Conservation (phyloP, 768 basidiomycete species). For the Panellus pusillus region DNA sequence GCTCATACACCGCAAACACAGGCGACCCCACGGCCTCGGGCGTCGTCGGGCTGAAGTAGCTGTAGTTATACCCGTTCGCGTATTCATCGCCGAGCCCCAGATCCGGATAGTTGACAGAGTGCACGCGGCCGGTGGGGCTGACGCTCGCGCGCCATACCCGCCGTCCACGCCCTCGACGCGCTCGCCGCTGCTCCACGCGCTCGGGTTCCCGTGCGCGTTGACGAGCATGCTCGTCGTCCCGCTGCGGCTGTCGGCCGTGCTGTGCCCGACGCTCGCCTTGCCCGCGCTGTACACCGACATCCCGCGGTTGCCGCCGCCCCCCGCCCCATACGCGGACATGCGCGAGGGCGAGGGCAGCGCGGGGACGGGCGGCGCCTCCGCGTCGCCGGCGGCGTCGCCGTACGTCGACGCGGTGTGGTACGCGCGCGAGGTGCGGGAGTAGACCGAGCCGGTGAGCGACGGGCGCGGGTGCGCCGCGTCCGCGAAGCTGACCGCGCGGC, state of each 20-base stretch:
- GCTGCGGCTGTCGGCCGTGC: too few species aligned
- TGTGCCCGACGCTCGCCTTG: conserved; percentile 10
- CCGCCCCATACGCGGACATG: conserved; percentile 13
- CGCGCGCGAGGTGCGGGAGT: conserved; percentile 32
- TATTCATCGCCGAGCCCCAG: too few species aligned
- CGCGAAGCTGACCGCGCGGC: conserved; percentile 52
- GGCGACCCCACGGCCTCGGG: background rate
- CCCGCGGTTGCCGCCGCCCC: conserved; percentile 10
- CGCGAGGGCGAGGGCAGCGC: conserved; percentile 28
- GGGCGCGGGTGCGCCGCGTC: conserved; percentile 39
- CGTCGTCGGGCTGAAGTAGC: conserved; percentile 10
- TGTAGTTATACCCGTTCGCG: background rate
- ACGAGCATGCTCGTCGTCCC: too few species aligned
- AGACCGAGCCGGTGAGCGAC: conserved; percentile 30
- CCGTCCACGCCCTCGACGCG: conserved; percentile 16
- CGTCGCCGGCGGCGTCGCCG: conserved; percentile 6
- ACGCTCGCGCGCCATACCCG: conserved; percentile 12
- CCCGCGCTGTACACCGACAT: conserved; percentile 5
- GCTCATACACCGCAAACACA: background rate
- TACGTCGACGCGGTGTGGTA: conserved; percentile 37
- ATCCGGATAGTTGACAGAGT: background rate
- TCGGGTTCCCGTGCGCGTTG: background rate
- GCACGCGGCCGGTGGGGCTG: conserved; percentile 11
- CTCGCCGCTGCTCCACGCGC: conserved; percentile 16
- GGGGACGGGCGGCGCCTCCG: conserved; percentile 41